phyloP scores from a whole-genome alignment of 2,329 filamentous ascomycete species.

The Xylariales sp. region DNA sequence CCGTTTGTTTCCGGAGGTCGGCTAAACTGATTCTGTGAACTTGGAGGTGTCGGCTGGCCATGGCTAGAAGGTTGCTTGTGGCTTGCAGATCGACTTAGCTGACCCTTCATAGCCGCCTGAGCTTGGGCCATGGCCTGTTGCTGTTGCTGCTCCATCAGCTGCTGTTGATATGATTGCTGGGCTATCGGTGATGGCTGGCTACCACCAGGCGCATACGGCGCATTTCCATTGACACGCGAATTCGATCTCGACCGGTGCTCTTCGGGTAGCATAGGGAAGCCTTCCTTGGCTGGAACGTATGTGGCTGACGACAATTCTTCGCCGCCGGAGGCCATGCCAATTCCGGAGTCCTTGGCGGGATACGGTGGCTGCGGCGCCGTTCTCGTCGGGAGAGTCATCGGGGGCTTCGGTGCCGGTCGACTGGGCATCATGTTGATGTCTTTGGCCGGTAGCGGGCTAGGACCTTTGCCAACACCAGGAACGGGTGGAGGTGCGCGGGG shows the following conservation, averaged over 20 bases:
- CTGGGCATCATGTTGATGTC: slow-evolving; percentile 67
- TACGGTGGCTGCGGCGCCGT: slow-evolving; percentile 53
- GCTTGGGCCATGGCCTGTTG: slow-evolving; percentile 77
- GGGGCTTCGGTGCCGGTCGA: slow-evolving; percentile 84
- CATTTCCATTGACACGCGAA: slow-evolving; percentile 53
- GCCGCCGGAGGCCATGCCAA: slow-evolving; percentile 53
- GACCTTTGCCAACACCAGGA: slow-evolving; percentile 36
- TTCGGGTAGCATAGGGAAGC: slow-evolving; percentile 59
- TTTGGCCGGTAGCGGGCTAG: slow-evolving; percentile 36
- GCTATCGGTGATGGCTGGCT: slow-evolving; percentile 33
- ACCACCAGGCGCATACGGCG: slow-evolving; percentile 45
- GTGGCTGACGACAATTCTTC: slow-evolving; percentile 49
- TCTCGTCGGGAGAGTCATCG: slow-evolving; percentile 56
- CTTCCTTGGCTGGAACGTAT: slow-evolving; percentile 44
- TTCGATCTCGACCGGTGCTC: slow-evolving; percentile 66
- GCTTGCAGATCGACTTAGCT: slow-evolving; percentile 69
- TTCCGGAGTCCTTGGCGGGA: slow-evolving; percentile 57
- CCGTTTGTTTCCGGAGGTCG: slow-evolving; percentile 27
- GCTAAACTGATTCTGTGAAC: slow-evolving; percentile 42
- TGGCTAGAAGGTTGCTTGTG: slow-evolving; percentile 57
- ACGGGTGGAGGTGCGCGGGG: slow-evolving; percentile 83
- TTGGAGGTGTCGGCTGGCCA: slow-evolving; percentile 44
- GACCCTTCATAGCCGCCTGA: slow-evolving; percentile 69
- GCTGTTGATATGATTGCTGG: slow-evolving; percentile 54
- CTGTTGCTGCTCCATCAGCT: slow-evolving; percentile 74